phyloP scores from a whole-genome alignment of 1,284 basidiomycete genomes.

The Sanguinoderma infundibulare region DNA sequence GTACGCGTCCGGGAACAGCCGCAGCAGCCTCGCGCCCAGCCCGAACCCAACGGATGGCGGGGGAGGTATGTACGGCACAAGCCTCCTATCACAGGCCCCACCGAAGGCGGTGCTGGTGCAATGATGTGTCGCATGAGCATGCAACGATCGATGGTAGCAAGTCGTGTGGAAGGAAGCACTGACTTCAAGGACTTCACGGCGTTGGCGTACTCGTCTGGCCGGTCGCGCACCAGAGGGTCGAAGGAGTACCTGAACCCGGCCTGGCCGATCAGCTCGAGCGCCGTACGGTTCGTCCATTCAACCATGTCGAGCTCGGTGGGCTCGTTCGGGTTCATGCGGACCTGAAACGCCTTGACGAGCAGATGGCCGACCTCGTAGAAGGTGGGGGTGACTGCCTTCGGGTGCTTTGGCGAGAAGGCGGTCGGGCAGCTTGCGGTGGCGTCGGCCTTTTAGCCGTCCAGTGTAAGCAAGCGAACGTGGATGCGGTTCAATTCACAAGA shows the following conservation, averaged over 20 bases:
- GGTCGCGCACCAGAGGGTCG: constrained; percentile 26
- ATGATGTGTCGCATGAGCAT: background rate
- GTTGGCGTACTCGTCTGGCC: constrained; percentile 27
- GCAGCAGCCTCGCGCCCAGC: background rate
- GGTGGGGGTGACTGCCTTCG: background rate
- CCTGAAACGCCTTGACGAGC: background rate
- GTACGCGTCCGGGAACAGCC: background rate
- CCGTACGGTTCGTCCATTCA: constrained; percentile 32
- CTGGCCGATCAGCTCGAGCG: constrained; percentile 36
- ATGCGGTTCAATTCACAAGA: no score
- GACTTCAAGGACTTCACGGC: constrained; percentile 26
- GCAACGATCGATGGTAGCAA: background rate
- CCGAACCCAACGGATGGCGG: background rate
- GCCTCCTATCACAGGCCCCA: background rate
- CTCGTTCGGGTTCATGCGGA: background rate
- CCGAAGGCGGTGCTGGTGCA: background rate
- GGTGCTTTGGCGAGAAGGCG: background rate
- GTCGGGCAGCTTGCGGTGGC: background rate
- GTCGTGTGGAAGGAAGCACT: background rate
- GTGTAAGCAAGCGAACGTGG: background rate
- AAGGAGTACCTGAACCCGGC: constrained; percentile 35
- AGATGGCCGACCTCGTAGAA: background rate
- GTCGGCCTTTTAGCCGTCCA: background rate
- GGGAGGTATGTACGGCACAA: background rate
- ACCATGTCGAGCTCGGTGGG: constrained; percentile 24